These are phyloP conservation scores for Trichosanthes cucumerina DNA, from an alignment of 306 rosid species.

Conservation along the genomic window DNA sequence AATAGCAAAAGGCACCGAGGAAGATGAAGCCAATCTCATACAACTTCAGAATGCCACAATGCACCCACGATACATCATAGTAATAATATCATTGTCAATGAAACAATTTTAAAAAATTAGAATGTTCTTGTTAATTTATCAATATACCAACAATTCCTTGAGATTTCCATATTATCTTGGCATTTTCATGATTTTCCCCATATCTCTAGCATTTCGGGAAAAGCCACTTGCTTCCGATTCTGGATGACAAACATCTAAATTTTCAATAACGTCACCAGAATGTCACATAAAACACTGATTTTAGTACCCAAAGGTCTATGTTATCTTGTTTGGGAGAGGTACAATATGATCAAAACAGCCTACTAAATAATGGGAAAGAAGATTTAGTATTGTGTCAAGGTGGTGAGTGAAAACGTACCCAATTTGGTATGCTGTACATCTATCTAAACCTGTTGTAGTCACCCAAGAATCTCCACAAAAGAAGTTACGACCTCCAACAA, in stretches of 20 bases:
- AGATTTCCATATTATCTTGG: background rate
- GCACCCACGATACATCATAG: background rate
- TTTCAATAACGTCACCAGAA: background rate
- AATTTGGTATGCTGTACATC: conserved; percentile 87
- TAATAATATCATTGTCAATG: background rate
- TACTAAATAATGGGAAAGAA: background rate
- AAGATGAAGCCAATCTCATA: background rate
- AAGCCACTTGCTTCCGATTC: background rate
- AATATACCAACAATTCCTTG: background rate
- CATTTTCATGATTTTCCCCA: background rate
- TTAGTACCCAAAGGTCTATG: background rate
- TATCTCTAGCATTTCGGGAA: background rate
- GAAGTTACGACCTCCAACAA: conserved; percentile 92
- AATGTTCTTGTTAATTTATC: background rate
- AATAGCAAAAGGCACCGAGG: background rate
- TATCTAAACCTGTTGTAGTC: conserved; percentile 69
- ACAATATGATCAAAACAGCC: background rate
- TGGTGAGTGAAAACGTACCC: conserved; percentile 43
- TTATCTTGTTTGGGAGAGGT: background rate
- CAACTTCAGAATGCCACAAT: background rate
- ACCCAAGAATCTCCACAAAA: conserved; percentile 97
- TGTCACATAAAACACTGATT: background rate
- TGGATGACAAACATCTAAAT: background rate
- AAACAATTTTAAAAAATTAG: background rate
- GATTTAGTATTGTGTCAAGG: background rate